A percentile compares a stretch with the other conserved stretches of the same genome.
Evolutionary conservation across 495 filamentous ascomycete genomes (phyloP).

Genomic region (Trichoderma asperelloides): DNA sequence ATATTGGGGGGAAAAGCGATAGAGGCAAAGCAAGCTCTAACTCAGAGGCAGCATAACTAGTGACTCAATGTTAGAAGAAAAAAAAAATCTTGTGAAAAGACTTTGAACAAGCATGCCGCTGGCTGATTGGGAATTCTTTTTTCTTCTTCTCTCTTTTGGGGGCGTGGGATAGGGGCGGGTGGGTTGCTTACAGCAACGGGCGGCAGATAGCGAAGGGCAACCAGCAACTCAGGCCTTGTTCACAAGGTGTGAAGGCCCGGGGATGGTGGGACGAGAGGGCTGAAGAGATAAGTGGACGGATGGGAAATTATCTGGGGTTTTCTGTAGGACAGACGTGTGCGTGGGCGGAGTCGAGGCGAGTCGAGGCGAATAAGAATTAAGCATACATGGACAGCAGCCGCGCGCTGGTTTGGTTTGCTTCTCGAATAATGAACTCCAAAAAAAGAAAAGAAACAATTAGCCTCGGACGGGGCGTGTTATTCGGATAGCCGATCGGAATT

Average conservation of each 20-base stretch:
- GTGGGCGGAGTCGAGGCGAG: background rate
- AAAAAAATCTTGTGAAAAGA: background rate
- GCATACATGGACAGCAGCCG: background rate
- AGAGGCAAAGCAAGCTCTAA: background rate
- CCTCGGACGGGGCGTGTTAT: background rate
- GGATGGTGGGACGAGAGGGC: conserved; percentile 6
- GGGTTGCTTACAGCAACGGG: conserved; percentile 6
- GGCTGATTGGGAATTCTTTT: background rate
- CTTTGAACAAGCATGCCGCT: background rate
- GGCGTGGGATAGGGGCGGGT: background rate
- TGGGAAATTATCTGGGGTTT: conserved; percentile 6
- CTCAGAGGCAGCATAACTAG: background rate
- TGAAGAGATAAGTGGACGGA: background rate
- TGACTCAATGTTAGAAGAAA: background rate
- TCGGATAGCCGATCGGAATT: conserved; percentile 1
- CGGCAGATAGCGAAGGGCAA: conserved; percentile 1
- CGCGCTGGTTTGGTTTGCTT: background rate
- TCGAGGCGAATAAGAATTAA: background rate
- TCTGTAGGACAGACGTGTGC: background rate
- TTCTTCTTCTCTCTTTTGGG: background rate
- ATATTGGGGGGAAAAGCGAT: background rate
- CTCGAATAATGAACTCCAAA: conserved; percentile 1
- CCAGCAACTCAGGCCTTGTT: background rate
- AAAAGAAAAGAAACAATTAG: background rate
- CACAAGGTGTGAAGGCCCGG: background rate